Percentiles rank a stretch among this genome's conserved stretches.
Evolutionary conservation across 768 basidiomycete species (phyloP).

Genomic region (Suillus subaureus): DNA sequence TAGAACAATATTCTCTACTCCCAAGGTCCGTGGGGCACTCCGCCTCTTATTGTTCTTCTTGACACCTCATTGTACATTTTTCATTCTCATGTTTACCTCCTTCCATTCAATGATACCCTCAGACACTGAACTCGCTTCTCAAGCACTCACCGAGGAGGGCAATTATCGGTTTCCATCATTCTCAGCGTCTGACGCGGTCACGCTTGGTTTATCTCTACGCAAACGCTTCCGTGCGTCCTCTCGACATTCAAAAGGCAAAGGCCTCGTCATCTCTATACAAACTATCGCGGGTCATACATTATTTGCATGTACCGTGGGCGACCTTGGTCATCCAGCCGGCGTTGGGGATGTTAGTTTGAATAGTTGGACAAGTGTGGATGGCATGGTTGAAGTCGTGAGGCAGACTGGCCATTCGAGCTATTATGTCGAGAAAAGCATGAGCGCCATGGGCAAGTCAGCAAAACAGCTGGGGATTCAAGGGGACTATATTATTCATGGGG

Average conservation of each 20-base stretch:
- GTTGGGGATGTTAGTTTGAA: constrained; percentile 79
- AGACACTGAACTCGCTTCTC: constrained; percentile 73
- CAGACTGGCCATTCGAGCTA: constrained; percentile 84
- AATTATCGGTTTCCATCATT: constrained; percentile 73
- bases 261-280: constrained; percentile 80
- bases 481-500: constrained; percentile 69
- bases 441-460: constrained; percentile 77
- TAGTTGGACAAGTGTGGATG: constrained; percentile 77
- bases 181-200: constrained; percentile 77
- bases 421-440: constrained; percentile 87
- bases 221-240: constrained; percentile 80
- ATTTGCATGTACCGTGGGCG: constrained; percentile 84
- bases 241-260: constrained; percentile 76
- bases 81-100: constrained; percentile 57
- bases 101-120: constrained; percentile 64
- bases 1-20: neutral
- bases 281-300: constrained; percentile 76
- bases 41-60: neutral
- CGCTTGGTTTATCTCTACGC: constrained; percentile 75
- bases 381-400: constrained; percentile 77
- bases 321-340: constrained; percentile 66
- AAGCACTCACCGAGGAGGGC: constrained; percentile 71
- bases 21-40: neutral
- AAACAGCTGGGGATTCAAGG: constrained; percentile 70
- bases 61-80: neutral